Conservation (phyloP, 257 asterid genomes). For the Phtheirospermum japonicum region DNA sequence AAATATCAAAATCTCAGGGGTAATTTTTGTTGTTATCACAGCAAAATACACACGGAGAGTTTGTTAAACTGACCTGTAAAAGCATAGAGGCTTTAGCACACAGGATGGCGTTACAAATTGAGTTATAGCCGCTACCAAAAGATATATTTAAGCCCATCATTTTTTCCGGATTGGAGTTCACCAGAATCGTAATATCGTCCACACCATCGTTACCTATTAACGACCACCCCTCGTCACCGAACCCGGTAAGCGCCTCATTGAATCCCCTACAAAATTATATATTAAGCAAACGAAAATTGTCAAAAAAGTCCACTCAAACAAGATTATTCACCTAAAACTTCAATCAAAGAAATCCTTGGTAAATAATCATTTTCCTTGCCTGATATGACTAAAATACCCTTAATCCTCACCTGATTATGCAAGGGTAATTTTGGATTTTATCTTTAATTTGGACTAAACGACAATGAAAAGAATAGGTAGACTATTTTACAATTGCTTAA, state of each 20-base stretch:
- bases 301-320: too few relatives aligned
- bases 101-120: slow-evolving; percentile 62
- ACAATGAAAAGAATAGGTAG: too few relatives aligned
- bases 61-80: slow-evolving; percentile 61
- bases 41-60: not conserved
- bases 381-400: too few relatives aligned
- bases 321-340: too few relatives aligned
- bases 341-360: too few relatives aligned
- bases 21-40: too few relatives aligned
- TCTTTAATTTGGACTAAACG: too few relatives aligned
- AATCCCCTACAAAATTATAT: slow-evolving; percentile 54
- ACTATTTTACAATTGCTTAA: too few relatives aligned
- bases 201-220: slow-evolving; percentile 64
- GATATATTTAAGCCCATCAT: slow-evolving; percentile 67
- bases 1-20: too few relatives aligned
- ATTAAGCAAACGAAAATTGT: not conserved
- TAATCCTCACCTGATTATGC: too few relatives aligned
- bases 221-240: slow-evolving; percentile 84
- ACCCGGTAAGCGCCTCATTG: slow-evolving; percentile 84
- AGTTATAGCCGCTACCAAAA: slow-evolving; percentile 59
- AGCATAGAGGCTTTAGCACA: slow-evolving; percentile 96
- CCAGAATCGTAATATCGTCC: slow-evolving; percentile 75
- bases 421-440: too few relatives aligned
- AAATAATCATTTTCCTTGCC: too few relatives aligned
- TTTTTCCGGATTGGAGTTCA: slow-evolving; percentile 79